Conservation (phyloP, 805 yeast species). For the Lipomyces sp. region DNA sequence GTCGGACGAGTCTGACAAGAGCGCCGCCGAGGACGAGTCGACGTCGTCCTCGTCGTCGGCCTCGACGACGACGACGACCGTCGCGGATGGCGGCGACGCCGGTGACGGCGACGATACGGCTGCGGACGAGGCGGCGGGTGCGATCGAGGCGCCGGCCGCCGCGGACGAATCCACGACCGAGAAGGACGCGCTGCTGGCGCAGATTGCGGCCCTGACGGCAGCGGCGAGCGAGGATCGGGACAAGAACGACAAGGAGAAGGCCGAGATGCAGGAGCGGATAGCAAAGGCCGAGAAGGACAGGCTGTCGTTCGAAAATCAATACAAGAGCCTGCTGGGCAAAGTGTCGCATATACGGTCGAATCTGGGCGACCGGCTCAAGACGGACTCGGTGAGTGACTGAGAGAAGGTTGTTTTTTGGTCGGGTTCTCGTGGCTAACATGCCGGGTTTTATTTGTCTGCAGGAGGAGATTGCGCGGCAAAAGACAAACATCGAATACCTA, state of each 20-base stretch:
- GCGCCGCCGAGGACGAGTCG: no score
- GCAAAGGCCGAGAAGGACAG: conserved; percentile 51
- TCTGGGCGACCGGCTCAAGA: conserved; percentile 47
- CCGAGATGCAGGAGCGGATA: conserved; percentile 30
- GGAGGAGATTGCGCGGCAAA: conserved; percentile 29
- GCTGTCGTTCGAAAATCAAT: conserved; percentile 42
- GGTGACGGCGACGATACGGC: neutral
- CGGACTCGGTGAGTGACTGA: conserved; percentile 39
- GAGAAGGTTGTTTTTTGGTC: no score
- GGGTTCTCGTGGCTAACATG: neutral
- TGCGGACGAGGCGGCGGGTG: no score
- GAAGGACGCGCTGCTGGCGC: conserved; percentile 4
- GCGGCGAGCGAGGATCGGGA: neutral
- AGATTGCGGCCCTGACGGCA: conserved; percentile 2
- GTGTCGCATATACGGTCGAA: conserved; percentile 39
- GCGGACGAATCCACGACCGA: neutral
- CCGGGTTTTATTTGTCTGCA: neutral
- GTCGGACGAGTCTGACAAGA: neutral
- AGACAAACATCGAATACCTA: conserved; percentile 33
- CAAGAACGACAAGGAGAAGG: conserved; percentile 4
- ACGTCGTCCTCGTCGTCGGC: no score
- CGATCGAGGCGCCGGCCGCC: no score
- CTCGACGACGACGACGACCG: no score
- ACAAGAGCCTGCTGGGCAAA: conserved; percentile 40
- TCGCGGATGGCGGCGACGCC: neutral